Evolutionary conservation across 164 flowering plant genomes (phyloP), one percentile per base, ranked within the genome.

Genomic region (Akebia trifoliata): DNA sequence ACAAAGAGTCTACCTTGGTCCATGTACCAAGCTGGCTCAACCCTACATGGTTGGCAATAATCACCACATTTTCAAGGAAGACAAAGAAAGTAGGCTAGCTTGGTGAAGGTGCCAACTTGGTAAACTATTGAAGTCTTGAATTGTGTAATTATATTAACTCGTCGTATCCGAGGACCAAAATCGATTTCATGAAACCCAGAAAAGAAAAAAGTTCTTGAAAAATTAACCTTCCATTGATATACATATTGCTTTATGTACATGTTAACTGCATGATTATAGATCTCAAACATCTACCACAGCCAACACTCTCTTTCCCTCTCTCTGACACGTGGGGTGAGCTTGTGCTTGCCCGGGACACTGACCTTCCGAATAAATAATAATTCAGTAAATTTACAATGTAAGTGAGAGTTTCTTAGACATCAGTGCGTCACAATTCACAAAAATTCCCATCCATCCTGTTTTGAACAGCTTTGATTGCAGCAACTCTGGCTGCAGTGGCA

Each of bases 401-500:
- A 67, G 53, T 44, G 50, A 56, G 44, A 30, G 39, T 43, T 40
- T 47, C 47, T 70, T 46, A 80, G 36, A 67, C 71, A 53, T 70
- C 72, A 28, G 63, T 70, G 32, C n/a, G n/a, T n/a, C n/a, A n/a
- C n/a, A n/a, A n/a, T n/a, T 82, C 78, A 30, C 87, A 87, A 80
- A 87, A 82, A 50, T 80, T 81, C 25, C 86, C 87, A 46, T 89
- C 86, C 66, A 80, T 87, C 60, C 80, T 69, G 67, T 87, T 93
- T 39, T 87, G 95, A 55, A 93, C 99, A 40, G 99, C 99, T 76
- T 80, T 87, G 45, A 90, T 70, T 20, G 97, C 97, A 37, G 97
- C 96, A 50, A 93, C 97, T 75, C 97, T 77, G 20, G 95, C 97
- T 26, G 97, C 95, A 58, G 85, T 90, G 52, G 98, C 98, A 20